Base-by-base conservation (phyloP, 176 grass and related monocot species). In the Echinochloa phyllopogon region DNA sequence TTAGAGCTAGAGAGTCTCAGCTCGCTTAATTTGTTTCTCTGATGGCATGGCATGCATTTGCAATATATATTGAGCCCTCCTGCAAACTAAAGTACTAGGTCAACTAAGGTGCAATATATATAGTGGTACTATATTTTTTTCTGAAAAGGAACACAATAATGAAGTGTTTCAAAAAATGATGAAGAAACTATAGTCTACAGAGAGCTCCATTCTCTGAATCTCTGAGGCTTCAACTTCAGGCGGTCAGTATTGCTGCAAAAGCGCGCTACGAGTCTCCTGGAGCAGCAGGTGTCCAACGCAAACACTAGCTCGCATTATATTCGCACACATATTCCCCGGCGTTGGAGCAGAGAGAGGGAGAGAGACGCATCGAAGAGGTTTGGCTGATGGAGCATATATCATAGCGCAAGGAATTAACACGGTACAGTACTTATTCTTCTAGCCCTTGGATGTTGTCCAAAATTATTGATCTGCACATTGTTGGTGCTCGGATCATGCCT, bases 351-450 rank as follows among this genome's bases (percentile, higher is more conserved):
- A 25, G 27, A 25, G 65, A 27, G 59, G 49, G 42, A 33, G 42
- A 44, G 78, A 87, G 78, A 49, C 70, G 85, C 69, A 82, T 74
- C 36, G 10, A 75, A 39, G 3, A 52, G 33, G 68, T 20, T 43
- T 9, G 69, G 48, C 20, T 8, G 15, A 72, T 25, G 43, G 69
- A 61, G 75, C 74, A 85, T 85, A 39, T 66, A 82, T 83, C 47
- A 9, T 53, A 33, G 29, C 74, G 71, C 57, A 76, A 78, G 10
- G 73, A 88, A 88, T 48, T 48, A 43, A 16, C 83, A 77, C 73
- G 43, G 65, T 69, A 44, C 61, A 21, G 29, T 29, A 10, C 47
- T 53, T 72, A 73, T 80, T 80, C 36, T 17, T 44, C 45, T 69
- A 17, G 42, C 41, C 52, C 24, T 48, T 37, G 29, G 69, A 81